Base-by-base conservation (phyloP, 83 land plant genomes). In the Larix sibirica region DNA sequence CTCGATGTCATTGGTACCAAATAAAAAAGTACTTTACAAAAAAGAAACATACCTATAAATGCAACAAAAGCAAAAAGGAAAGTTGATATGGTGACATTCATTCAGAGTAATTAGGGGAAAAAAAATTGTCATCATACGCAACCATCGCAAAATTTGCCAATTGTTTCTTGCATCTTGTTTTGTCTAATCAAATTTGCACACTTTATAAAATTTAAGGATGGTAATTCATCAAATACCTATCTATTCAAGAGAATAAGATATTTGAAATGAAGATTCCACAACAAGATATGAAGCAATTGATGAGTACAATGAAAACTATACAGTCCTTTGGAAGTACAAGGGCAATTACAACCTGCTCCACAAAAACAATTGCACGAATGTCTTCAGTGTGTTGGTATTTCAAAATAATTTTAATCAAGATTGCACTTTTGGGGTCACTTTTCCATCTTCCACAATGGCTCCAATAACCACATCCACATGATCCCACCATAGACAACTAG, bases 381-480 rank as follows among this genome's bases (percentile, higher is more conserved):
- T 97, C 98, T 40, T 97, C 96, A 7, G 96, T 96, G 75, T 97
- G 91, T 83, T 96, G 95, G 80, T 97, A 97, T 56, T 88, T 86
- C 36, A 94, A 91, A 81, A 97, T 92, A 74, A 96, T 93, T 82
- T 96, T 93, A 50, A 97, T 85, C 83, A 97, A 86, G 98, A 92
- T 85, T 97, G 99, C 75, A 97, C 99, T 81, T 97, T 97, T 18
- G 99, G 99, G 6, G 98, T 97, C 83, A 97, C 99, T 85, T 96
- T 96, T 58, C 97, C 98, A 92, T 97, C 99, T 64, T 98, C 99
- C 23, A 97, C 99, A 65, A 98, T 98, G 81, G 97, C 99, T 58
- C 99, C 99, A 66, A 96, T 95, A 79, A 96, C 90, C 68, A 81
- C 92, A 90, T 97, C 99, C 54, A 94, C 96, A 87, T 94, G 99